Evolutionary conservation across 495 filamentous ascomycete genomes (phyloP).

Genomic region (Thermothielavioides terrestris): DNA sequence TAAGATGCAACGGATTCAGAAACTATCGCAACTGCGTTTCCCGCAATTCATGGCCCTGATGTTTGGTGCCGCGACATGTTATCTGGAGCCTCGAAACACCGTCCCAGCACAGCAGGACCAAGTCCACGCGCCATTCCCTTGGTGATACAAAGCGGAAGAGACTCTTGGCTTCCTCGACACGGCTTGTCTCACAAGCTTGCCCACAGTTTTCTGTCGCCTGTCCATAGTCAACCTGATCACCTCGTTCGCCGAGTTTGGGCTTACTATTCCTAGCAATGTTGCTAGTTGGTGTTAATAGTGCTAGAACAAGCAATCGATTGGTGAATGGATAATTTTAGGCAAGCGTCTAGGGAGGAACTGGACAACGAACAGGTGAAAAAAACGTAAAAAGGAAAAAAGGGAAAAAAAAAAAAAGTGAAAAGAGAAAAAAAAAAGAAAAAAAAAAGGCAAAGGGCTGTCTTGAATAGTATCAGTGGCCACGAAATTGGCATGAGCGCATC

Average conservation of each 20-base stretch:
- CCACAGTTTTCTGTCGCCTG: slow-evolving; percentile 15
- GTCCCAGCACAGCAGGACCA: too few relatives aligned
- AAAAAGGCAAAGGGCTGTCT: background rate
- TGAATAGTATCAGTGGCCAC: slow-evolving; percentile 12
- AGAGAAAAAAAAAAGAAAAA: background rate
- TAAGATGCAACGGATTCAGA: too few relatives aligned
- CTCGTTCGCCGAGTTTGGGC: slow-evolving; percentile 34
- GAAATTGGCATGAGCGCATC: slow-evolving; percentile 3
- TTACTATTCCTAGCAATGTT: slow-evolving; percentile 34
- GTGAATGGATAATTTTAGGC: slow-evolving; percentile 10
- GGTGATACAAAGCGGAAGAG: too few relatives aligned
- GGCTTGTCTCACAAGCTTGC: slow-evolving; percentile 21
- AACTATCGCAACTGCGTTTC: too few relatives aligned
- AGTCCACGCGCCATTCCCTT: too few relatives aligned
- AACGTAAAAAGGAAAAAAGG: background rate
- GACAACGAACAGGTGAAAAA: background rate
- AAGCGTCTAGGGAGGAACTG: slow-evolving; percentile 7
- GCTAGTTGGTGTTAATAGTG: slow-evolving; percentile 28
- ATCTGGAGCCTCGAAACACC: too few relatives aligned
- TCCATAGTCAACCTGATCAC: slow-evolving; percentile 38
- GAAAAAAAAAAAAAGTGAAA: background rate
- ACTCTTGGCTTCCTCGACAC: too few relatives aligned
- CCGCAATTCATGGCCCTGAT: too few relatives aligned
- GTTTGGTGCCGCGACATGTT: too few relatives aligned
- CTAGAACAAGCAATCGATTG: slow-evolving; percentile 26